phyloP scores from a whole-genome alignment of 2,329 filamentous ascomycete species.

The Scytalidium sp. region DNA sequence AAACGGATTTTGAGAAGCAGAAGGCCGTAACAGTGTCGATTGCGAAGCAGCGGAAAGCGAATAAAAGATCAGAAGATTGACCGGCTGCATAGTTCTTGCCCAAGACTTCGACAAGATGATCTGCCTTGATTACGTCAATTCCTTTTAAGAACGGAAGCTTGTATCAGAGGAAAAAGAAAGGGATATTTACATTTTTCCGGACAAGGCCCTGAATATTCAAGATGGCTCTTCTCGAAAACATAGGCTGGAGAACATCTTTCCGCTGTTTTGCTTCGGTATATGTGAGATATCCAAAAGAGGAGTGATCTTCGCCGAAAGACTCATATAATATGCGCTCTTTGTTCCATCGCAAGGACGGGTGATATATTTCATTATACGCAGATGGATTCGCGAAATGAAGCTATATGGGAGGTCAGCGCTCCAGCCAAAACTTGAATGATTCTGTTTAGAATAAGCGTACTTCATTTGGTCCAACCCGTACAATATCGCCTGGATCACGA shows the following conservation, averaged over 20 bases:
- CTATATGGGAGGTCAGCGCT: conserved; percentile 14
- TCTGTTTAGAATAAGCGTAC: conserved; percentile 9
- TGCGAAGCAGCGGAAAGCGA: conserved; percentile 28
- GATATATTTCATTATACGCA: conserved; percentile 38
- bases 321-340: conserved; percentile 35
- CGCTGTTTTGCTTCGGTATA: conserved; percentile 33
- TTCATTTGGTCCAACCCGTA: conserved; percentile 24
- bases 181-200: conserved; percentile 23
- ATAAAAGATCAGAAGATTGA: conserved; percentile 20
- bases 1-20: conserved; percentile 35
- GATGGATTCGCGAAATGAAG: conserved; percentile 36
- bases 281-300: conserved; percentile 36
- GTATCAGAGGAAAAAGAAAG: not conserved
- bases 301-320: conserved; percentile 34
- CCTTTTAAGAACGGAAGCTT: too few species aligned
- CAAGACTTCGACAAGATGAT: conserved; percentile 26
- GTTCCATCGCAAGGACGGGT: conserved; percentile 34
- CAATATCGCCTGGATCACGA: conserved; percentile 19
- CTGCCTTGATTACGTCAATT: conserved; percentile 12
- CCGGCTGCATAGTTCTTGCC: conserved; percentile 16
- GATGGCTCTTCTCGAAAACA: conserved; percentile 36
- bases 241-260: conserved; percentile 35
- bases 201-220: conserved; percentile 29
- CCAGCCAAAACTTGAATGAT: not conserved
- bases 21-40: conserved; percentile 33